Evolutionary conservation across 768 basidiomycete genomes (phyloP), one percentile per base, ranked within the genome.

Genomic region (Mycena vulgaris): DNA sequence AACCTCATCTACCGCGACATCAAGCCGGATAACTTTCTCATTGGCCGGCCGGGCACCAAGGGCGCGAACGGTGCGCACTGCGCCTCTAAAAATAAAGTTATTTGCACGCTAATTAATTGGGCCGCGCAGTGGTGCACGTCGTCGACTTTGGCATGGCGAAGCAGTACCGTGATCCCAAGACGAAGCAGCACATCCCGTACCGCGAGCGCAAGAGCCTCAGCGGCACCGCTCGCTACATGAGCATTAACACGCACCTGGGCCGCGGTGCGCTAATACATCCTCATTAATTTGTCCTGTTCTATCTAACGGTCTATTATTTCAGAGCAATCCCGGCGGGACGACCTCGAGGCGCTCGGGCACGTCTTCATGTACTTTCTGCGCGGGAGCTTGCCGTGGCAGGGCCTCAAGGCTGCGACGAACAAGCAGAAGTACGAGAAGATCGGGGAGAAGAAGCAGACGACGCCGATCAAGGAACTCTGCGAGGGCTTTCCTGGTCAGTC

Each of bases 361-460:
- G 98, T 99, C 75, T 99, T 99, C 86, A 98, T 99, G 95, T 99
- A 99, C 85, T 99, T 99, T 83, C 82, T 99, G 59, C 90, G 98
- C 61, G 98, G 98, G 25, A 97, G 96, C 75, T 79, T 99, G 61
- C 98, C 98, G 27, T 99, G 98, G 98, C 98, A 99, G 79, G 98
- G 98, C 66, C 89, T 99, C 66, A 99, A 99, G 84, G 98, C 98
- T 37, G 98, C 98, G 31, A 99, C 97, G 58, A 99, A 99, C 87
- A 99, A 99, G 86, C 98, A 99, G 81, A 95, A 99, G 87, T 99
- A 99, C 84, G 97, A 99, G 87, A 99, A 99, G 88, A 99, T 99
- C 80, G 97, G 97, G 72, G 97, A 99, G 87, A 99, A 99, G 92
- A 99, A 96, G 88, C 98, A 99, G 85, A 94, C 94, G 17, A 99